Evolutionary conservation across 768 basidiomycete species (phyloP), one percentile per base, ranked within the genome.

Genomic region (Pleurotus djamor): DNA sequence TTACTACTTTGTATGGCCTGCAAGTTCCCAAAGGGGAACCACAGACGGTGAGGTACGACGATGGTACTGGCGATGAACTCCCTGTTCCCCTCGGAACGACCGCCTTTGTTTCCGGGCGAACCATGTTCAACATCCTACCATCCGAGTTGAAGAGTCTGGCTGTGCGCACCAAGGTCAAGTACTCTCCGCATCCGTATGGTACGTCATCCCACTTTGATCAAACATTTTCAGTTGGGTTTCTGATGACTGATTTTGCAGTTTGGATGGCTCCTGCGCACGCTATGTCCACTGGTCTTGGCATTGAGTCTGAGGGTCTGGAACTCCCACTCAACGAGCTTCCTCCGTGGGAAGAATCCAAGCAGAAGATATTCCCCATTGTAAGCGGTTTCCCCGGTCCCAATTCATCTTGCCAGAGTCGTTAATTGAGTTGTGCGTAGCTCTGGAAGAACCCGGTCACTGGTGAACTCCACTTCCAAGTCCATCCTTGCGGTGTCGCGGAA

Each of bases 361-460:
- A 89, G 67, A 92, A 94, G 80, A 76, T 78, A 2, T 79, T 88
- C 57, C 92, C 94, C 32, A 68, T 92, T 41, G 78, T 79, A 58
- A 61, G 76, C 74, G 28, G 48, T 65, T 47, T 13, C 62, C 34
- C 34, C 28, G 43, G 64, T 47, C 13, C 63, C 34, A 33, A n/a
- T 13, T 52, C 58, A 32, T 65, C 37, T 28, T 28, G 21, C 21
- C 51, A 28, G 58, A 34, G 34, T 47, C n/a, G 33, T 21, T 49
- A 17, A 55, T 10, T 5, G 12, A 16, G 10, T 48, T 62, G 37
- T 45, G 47, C 51, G 12, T 61, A 94, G 89, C 70, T 89, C 5
- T 96, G 95, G 95, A 96, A 96, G 79, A 96, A 96, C 72, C 92
- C 94, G 0, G 83, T 85, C 6, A 96, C 94, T 12, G 86, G 87